Base-by-base conservation (phyloP, 176 grass and related monocot genomes). In the Neostapfia colusana region DNA sequence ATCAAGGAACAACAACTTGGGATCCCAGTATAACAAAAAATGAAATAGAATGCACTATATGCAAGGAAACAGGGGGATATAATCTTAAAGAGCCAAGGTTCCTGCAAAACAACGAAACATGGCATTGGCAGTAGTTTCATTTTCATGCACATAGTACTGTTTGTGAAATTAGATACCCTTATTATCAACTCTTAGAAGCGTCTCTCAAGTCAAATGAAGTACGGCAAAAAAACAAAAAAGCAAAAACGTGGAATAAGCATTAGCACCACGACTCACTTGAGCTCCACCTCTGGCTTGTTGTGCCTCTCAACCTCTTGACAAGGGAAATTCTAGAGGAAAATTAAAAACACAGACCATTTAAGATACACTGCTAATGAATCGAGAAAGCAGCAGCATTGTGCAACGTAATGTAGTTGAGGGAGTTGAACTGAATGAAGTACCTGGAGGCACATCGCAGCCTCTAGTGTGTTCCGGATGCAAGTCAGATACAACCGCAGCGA, bases 221-320 rank as follows among this genome's bases (percentile, higher is more conserved):
- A 23, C 2, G 67, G 17, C 13, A 17, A 1, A 49, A 13, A 84
- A 55, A 8, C 3, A 36, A 16, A 66, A 34, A 10, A 55, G 10
- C 3, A 36, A 16, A 66, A 34, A 10, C 17, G 44, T 6, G 4
- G 0, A 75, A 54, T 39, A 70, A 15, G 44, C 11, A 80, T 20
- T 6, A 11, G 34, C 66, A 76, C 15, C 17, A 35, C 26, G 24
- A 83, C 94, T 88, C 83, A 97, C 95, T 91, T 97, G 67, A 97
- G 86, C 76, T 93, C 95, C 42, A 97, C 86, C 73, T 93, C 95
- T 24, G 91, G 95, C 34, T 97, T 97, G 89, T 97, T 97, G 69
- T 98, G 87, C 74, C 95, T 85, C 84, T 98, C 95, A 21, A 98
- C 91, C 85, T 98, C 95, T 88, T 98, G 95, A 67, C 95, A 98